Evolutionary conservation across 352 stramenopile species (phyloP), one percentile per base, ranked within the genome.

Genomic region (Phytophthora litchii): DNA sequence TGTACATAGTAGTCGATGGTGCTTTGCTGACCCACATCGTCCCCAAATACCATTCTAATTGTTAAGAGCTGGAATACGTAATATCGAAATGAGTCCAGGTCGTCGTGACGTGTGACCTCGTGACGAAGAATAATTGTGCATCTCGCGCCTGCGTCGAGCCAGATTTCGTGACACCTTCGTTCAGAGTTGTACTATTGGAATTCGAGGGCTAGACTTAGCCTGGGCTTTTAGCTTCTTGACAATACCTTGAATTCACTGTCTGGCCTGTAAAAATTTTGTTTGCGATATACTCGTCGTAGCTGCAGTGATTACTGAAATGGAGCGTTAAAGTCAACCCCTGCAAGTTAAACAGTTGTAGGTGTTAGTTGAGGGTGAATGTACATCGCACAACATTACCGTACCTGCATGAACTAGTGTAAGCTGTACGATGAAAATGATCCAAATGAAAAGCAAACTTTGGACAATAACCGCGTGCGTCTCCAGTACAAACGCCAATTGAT

Each of bases 401-500:
- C 57, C 57, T 4, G 13, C 25, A 9, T 68, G 60, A 37, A 59
- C 60, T 7, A 68, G n/a, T 13, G 52, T 64, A 1, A 68, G 31
- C 21, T 62, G 52, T 2, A 55, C 38, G n/a, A 67, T 71, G 36
- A 65, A 74, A 3, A 63, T 36, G 14, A 73, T 49, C 68, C 64
- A 76, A 6, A 72, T 21, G 21, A 80, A 64, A 4, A 80, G 40
- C 3, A 57, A 17, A 23, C 54, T 59, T 9, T 80, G 71, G 4
- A 80, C 12, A 14, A 63, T 25, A 6, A 58, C 34, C 0, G 19
- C 25, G 10, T 80, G 66, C 0, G 38, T 74, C 61, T 83, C 72
- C 0, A 84, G 60, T 19, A 84, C 72, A 43, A 84, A 81, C 1
- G 64, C 72, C 6, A 84, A 40, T 25, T 71, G 54, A 31, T 76